A percentile compares a stretch with the other conserved stretches of the same genome.
Evolutionary conservation across 257 asterid species (phyloP).

Genomic region (Fraxinus excelsior): DNA sequence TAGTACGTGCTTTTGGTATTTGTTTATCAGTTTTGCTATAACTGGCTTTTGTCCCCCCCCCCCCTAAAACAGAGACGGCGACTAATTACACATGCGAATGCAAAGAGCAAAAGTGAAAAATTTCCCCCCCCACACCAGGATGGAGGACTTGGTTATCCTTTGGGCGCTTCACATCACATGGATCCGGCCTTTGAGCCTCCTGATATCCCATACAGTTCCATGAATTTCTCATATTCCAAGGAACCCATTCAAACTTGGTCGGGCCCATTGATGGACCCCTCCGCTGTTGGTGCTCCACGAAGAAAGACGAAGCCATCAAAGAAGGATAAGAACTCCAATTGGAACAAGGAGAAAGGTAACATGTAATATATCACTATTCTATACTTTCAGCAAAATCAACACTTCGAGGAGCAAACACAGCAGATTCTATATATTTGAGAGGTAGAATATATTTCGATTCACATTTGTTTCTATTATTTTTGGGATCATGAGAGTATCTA

Average conservation of each 20-base stretch:
- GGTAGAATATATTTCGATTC: constrained; percentile 20
- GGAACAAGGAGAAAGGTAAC: constrained; percentile 44
- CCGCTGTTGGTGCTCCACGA: constrained; percentile 42
- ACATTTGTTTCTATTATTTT: constrained; percentile 18
- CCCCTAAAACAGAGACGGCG: constrained; percentile 76
- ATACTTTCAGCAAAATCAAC: constrained; percentile 20
- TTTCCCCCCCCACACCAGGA: constrained; percentile 93
- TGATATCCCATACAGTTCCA: constrained; percentile 68
- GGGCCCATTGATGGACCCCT: constrained; percentile 72
- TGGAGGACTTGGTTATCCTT: constrained; percentile 67
- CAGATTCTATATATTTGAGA: constrained; percentile 24
- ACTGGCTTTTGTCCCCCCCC: neutral
- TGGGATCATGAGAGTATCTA: constrained; percentile 3
- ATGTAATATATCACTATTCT: constrained; percentile 31
- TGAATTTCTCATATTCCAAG: constrained; percentile 70
- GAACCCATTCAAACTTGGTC: constrained; percentile 87
- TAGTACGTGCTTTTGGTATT: neutral
- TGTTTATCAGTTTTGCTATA: neutral
- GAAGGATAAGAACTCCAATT: constrained; percentile 44
- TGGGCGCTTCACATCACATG: constrained; percentile 61
- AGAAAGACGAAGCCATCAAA: constrained; percentile 57
- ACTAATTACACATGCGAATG: constrained; percentile 72
- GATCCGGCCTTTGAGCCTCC: constrained; percentile 64
- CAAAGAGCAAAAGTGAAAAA: constrained; percentile 87
- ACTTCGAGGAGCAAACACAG: constrained; percentile 32